Evolutionary conservation across 2,329 filamentous ascomycete species (phyloP), one percentile per base, ranked within the genome.

Genomic region (Aspergillus hiratsukae): DNA sequence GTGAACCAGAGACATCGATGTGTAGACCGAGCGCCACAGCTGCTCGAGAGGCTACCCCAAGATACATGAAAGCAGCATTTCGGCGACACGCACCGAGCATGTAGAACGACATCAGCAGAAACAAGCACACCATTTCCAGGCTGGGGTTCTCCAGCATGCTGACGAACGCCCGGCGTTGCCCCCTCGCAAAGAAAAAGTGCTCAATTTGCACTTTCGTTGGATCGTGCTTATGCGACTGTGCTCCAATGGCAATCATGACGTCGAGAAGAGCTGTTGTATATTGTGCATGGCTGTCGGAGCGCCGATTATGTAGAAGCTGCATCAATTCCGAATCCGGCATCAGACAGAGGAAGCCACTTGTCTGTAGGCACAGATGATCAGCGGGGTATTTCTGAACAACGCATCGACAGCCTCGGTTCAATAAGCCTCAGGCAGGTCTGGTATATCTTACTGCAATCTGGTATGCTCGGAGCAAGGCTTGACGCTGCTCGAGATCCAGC

Each of bases 1-100:
- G 40, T 21, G 59, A 51, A 17, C 57, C 59, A 6, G 59, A 58
- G 5, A 56, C 54, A 28, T 67, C 67, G 21, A 58, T 61, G 11
- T 86, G 82, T 6, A 86, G 63, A 0, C 84, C 84, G 0, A 87
- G 63, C 0, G 82, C 81, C 3, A 81, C 79, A 0, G 84, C 83
- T 0, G 83, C 81, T 53, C 82, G 79, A 0, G 80, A 76, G 1
- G 84, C 83, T 8, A 86, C 79, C 0, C 83, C 83, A 2, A 87
- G 67, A 54, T 86, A 86, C 81, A 87, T 85, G 53, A 84, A 87
- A 0, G 83, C 83, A 0, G 83, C 77, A 55, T 85, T 85, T 8
- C 83, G 75, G 31, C 81, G 80, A 52, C 83, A 85, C 3, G 81
- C 80, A 0, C 81, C 82, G 3, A 84, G 75, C 77, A 84, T 81